These are phyloP conservation scores for Colletotrichum liriopes DNA, from an alignment of 2,329 filamentous ascomycete genomes.

Conservation along the genomic window DNA sequence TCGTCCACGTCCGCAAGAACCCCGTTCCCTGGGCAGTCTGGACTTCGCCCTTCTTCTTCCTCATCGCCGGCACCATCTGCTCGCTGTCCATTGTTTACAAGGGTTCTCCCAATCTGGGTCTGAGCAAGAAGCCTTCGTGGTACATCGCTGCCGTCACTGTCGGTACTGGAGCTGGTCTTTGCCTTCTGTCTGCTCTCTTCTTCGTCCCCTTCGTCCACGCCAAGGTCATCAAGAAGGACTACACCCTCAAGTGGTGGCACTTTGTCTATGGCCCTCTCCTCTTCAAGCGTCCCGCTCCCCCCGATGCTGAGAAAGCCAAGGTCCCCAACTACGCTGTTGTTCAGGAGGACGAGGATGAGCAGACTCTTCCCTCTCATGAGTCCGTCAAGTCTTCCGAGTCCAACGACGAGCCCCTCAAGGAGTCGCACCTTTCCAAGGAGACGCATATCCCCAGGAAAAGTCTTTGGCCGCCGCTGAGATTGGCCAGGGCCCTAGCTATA, in stretches of 20 bases:
- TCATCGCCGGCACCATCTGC: constrained; percentile 81
- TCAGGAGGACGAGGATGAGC: constrained; percentile 71
- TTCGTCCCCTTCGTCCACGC: constrained; percentile 81
- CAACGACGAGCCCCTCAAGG: constrained; percentile 62
- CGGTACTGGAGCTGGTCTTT: constrained; percentile 74
- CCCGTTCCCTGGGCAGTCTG: constrained; percentile 81
- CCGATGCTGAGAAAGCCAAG: constrained; percentile 69
- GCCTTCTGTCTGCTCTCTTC: constrained; percentile 74
- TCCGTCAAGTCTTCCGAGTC: constrained; percentile 44
- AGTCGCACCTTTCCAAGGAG: constrained; percentile 50
- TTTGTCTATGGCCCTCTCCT: constrained; percentile 76
- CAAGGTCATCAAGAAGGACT: constrained; percentile 79
- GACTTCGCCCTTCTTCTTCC: constrained; percentile 83
- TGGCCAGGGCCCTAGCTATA: constrained; percentile 68
- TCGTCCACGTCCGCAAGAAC: constrained; percentile 81
- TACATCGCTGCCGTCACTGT: constrained; percentile 78
- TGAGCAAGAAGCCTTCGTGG: constrained; percentile 77
- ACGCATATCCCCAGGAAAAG: constrained; percentile 52
- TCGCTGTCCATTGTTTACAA: constrained; percentile 87
- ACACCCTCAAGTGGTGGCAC: constrained; percentile 75
- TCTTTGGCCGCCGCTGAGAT: constrained; percentile 59
- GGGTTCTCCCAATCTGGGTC: constrained; percentile 78
- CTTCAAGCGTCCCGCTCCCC: constrained; percentile 70
- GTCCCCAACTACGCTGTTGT: constrained; percentile 86
- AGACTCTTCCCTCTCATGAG: constrained; percentile 50